phyloP scores from a whole-genome alignment of 345 rosid species.

The Nasturtium officinale region DNA sequence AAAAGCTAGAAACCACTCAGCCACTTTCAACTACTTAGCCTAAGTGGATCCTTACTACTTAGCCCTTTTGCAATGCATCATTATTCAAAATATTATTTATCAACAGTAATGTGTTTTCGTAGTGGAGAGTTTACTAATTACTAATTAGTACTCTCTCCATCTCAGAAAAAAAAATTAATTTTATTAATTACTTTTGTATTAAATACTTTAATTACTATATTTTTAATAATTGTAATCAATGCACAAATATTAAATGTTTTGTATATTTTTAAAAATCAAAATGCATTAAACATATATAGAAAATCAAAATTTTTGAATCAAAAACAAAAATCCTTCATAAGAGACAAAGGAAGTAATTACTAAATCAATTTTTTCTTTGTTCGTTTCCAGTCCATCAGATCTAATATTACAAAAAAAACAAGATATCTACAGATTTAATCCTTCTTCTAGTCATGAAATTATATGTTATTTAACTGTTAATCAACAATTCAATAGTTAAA shows the following conservation, averaged over 20 bases:
- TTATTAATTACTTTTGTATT: too few species aligned
- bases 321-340: too few species aligned
- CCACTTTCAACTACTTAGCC: slow-evolving; percentile 44
- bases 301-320: too few species aligned
- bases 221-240: too few species aligned
- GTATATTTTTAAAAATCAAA: too few species aligned
- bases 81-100: slow-evolving; percentile 3
- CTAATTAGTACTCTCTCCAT: too few species aligned
- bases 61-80: slow-evolving; percentile 12
- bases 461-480: slow-evolving; percentile 21
- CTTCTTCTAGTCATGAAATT: slow-evolving; percentile 18
- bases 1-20: slow-evolving; percentile 41
- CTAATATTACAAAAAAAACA: not conserved
- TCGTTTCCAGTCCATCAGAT: not conserved
- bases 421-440: not conserved
- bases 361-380: too few species aligned
- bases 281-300: too few species aligned
- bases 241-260: too few species aligned
- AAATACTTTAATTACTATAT: too few species aligned
- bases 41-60: slow-evolving; percentile 39
- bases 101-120: slow-evolving; percentile 7
- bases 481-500: not conserved
- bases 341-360: too few species aligned
- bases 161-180: too few species aligned
- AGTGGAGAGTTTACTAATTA: slow-evolving; percentile 11